Evolutionary conservation across 306 rosid genomes (phyloP).

Genomic region (Albizia julibrissin): DNA sequence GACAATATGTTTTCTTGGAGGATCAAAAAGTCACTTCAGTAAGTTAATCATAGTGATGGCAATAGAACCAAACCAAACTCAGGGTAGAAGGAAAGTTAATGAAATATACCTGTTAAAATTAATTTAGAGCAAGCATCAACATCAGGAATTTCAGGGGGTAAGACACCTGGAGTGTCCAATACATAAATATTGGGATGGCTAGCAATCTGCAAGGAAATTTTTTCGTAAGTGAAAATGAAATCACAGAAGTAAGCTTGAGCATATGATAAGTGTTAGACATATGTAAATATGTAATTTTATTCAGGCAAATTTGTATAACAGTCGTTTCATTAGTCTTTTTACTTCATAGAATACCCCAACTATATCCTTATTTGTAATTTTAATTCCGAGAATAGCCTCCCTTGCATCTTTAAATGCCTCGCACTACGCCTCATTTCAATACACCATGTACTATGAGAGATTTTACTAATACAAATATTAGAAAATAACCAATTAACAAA

Average conservation of each 20-base stretch:
- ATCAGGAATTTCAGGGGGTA: conserved; percentile 64
- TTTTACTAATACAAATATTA: not conserved
- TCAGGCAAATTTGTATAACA: not conserved
- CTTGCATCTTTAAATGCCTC: not conserved
- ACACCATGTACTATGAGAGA: not conserved
- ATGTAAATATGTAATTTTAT: not conserved
- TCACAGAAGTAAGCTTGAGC: not conserved
- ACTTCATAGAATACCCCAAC: not conserved
- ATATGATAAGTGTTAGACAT: not conserved
- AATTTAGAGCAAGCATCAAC: conserved; percentile 62
- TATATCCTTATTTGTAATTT: not conserved
- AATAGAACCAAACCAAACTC: conserved; percentile 1
- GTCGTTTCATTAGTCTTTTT: not conserved
- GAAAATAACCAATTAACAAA: not conserved
- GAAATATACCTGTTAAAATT: conserved; percentile 71
- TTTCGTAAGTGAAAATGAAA: conserved; percentile 14
- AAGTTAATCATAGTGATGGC: not conserved
- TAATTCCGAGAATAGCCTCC: not conserved
- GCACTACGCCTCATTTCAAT: not conserved
- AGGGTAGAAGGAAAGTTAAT: conserved; percentile 26
- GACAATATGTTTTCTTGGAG: not conserved
- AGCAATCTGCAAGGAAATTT: conserved; percentile 64
- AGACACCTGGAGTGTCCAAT: conserved; percentile 85
- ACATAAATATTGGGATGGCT: conserved; percentile 92
- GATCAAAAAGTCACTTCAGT: not conserved